Evolutionary conservation across 257 asterid species (phyloP).

Genomic region (Forsythia suspensa): DNA sequence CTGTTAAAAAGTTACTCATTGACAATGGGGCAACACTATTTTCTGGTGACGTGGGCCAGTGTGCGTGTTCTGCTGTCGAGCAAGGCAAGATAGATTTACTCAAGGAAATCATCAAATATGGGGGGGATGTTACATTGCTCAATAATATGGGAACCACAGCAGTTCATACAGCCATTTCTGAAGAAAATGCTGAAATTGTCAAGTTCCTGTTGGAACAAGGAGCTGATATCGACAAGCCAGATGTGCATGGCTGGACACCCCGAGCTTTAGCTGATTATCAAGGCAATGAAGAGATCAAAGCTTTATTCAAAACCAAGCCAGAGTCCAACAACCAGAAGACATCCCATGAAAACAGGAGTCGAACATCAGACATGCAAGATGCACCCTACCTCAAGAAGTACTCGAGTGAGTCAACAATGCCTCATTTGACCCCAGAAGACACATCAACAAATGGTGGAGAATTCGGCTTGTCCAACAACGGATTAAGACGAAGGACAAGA

Average conservation of each 20-base stretch:
- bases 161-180: conserved; percentile 51
- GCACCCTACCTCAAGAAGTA: conserved; percentile 19
- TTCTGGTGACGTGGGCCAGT: conserved; percentile 38
- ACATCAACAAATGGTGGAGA: conserved; percentile 21
- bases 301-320: conserved; percentile 29
- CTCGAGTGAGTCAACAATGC: conserved; percentile 41
- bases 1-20: conserved; percentile 31
- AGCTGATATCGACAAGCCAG: conserved; percentile 32
- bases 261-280: conserved; percentile 57
- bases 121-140: conserved; percentile 46
- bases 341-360: background rate
- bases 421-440: conserved; percentile 21
- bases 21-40: conserved; percentile 49
- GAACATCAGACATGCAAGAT: background rate
- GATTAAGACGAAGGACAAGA: conserved; percentile 42
- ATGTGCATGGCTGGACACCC: conserved; percentile 48
- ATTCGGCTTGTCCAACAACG: conserved; percentile 7
- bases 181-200: conserved; percentile 49
- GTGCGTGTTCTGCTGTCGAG: conserved; percentile 46
- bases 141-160: conserved; percentile 32
- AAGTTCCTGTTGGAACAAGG: conserved; percentile 49
- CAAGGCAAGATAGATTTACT: conserved; percentile 45
- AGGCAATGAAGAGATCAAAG: conserved; percentile 50
- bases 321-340: background rate
- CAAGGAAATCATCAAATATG: conserved; percentile 40